These are phyloP conservation scores for Cymodocea nodosa DNA, from an alignment of 116 monocot species.

Conservation along the genomic window DNA sequence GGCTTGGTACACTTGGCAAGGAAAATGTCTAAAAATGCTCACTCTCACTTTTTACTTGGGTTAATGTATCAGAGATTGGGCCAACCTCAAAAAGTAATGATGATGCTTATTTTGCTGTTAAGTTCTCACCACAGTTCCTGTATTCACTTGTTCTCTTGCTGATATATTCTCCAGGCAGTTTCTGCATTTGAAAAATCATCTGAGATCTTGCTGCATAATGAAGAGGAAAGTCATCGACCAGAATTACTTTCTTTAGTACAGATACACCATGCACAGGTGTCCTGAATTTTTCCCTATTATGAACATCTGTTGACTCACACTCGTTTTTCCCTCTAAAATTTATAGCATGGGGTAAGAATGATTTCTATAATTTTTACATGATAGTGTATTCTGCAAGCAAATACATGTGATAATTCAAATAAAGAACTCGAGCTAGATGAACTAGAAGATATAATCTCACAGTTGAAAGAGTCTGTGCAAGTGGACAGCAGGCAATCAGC, in stretches of 20 bases:
- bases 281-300: background rate
- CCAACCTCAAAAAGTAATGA: conserved; percentile 82
- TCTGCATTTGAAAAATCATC: conserved; percentile 77
- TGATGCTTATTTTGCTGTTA: background rate
- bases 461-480: conserved; percentile 61
- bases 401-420: conserved; percentile 42
- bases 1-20: conserved; percentile 81
- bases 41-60: conserved; percentile 82
- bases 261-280: conserved; percentile 90
- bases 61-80: conserved; percentile 92
- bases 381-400: conserved; percentile 77
- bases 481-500: conserved; percentile 67
- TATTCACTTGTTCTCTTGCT: background rate
- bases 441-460: conserved; percentile 58
- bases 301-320: background rate
- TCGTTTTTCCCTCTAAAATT: background rate
- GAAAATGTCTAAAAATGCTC: conserved; percentile 97
- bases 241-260: conserved; percentile 78
- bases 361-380: conserved; percentile 3
- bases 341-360: background rate
- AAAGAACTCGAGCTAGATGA: conserved; percentile 72
- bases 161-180: conserved; percentile 37
- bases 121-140: background rate
- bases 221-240: conserved; percentile 73
- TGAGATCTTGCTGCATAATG: conserved; percentile 66